A percentile compares a stretch with the other conserved stretches of the same genome.
Evolutionary conservation across 768 basidiomycete genomes (phyloP).

Genomic region (Suillus tomentosus): DNA sequence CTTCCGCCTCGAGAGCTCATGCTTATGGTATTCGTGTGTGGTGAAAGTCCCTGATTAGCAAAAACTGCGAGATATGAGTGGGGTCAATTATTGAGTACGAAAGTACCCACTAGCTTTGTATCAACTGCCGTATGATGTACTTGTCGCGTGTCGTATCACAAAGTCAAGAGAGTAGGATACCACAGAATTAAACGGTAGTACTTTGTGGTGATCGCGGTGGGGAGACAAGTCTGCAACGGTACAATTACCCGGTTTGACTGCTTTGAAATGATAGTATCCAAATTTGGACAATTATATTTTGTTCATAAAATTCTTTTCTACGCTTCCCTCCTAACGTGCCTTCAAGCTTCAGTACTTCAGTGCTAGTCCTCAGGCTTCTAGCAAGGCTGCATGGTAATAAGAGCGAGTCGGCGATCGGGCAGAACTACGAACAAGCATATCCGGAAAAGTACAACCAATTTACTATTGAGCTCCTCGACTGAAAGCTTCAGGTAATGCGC

Average conservation of each 20-base stretch:
- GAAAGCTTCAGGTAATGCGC: background rate
- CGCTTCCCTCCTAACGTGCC: background rate
- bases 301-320: constrained; percentile 6
- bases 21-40: constrained; percentile 17
- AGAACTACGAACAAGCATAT: background rate
- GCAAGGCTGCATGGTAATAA: background rate
- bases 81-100: background rate
- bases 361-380: background rate
- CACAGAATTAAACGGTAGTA: constrained; percentile 4
- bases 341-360: background rate
- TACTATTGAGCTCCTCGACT: background rate
- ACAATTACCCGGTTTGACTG: constrained; percentile 8
- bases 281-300: constrained; percentile 6
- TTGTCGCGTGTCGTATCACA: background rate
- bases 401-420: background rate
- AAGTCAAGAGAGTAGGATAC: background rate
- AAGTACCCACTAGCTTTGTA: constrained; percentile 7
- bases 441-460: background rate
- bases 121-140: background rate
- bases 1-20: constrained; percentile 68
- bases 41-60: constrained; percentile 3
- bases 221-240: constrained; percentile 8
- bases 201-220: constrained; percentile 8
- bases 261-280: constrained; percentile 4
- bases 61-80: constrained; percentile 13